phyloP scores from a whole-genome alignment of 2,329 filamentous ascomycete species.

The Allantophomopsis cytisporea region DNA sequence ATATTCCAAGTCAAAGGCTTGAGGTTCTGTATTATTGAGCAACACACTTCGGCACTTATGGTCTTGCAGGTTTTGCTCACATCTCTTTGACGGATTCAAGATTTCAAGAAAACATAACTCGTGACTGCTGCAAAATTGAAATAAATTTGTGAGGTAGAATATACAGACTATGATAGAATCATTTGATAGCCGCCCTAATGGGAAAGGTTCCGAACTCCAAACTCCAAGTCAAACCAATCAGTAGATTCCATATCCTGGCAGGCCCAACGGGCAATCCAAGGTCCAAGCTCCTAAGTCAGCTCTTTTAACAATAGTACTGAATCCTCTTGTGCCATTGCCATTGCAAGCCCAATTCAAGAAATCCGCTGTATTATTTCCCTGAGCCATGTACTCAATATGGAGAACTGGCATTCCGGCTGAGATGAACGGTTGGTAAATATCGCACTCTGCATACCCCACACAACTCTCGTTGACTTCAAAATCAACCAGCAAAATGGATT shows the following conservation, averaged over 20 bases:
- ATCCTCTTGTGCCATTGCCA: neutral
- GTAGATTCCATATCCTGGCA: neutral
- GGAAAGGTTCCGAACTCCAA: neutral
- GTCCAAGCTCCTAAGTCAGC: neutral
- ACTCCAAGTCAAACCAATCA: neutral
- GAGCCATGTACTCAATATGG: slow-evolving; percentile 54
- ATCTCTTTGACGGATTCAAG: too few species aligned
- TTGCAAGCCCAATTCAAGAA: neutral
- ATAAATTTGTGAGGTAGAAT: too few species aligned
- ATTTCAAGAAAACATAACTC: too few species aligned
- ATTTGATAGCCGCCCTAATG: too few species aligned
- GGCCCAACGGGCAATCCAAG: neutral
- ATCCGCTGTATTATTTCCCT: slow-evolving; percentile 14
- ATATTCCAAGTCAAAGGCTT: too few species aligned
- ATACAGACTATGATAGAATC: too few species aligned
- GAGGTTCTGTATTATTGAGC: too few species aligned
- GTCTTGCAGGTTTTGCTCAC: too few species aligned
- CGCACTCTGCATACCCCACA: slow-evolving; percentile 43
- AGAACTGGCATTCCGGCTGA: slow-evolving; percentile 52
- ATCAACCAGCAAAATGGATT: slow-evolving; percentile 24
- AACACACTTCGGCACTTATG: too few species aligned
- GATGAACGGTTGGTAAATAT: slow-evolving; percentile 41
- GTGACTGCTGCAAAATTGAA: too few species aligned
- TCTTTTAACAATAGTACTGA: slow-evolving; percentile 1
- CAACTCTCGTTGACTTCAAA: slow-evolving; percentile 62